A percentile compares a stretch with the other conserved stretches of the same genome.
Conservation (phyloP, 768 basidiomycete genomes). For the Panellus pusillus region DNA sequence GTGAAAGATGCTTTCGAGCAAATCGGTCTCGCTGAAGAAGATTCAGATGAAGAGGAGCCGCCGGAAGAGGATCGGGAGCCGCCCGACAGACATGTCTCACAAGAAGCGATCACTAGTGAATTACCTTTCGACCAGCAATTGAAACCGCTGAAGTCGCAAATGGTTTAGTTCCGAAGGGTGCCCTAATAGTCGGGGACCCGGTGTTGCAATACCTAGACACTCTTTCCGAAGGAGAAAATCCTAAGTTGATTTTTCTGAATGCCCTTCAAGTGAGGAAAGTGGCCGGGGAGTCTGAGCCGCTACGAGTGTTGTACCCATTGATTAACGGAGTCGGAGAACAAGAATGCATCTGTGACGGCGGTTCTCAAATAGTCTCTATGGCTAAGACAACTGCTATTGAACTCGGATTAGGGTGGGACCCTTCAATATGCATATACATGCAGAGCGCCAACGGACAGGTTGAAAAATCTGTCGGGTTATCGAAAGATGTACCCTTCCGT, state of each 20-base stretch:
- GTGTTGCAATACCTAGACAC: too few relatives aligned
- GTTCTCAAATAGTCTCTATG: slow-evolving; percentile 21
- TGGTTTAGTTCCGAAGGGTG: not conserved
- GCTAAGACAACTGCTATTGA: slow-evolving; percentile 12
- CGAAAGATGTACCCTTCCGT: too few relatives aligned
- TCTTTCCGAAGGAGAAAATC: too few relatives aligned
- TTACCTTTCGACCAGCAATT: not conserved
- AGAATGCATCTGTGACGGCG: slow-evolving; percentile 18
- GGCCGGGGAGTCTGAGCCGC: not conserved
- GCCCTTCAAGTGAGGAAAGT: not conserved
- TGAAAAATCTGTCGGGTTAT: too few relatives aligned
- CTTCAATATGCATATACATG: too few relatives aligned
- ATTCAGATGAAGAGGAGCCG: not conserved
- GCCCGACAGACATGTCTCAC: too few relatives aligned
- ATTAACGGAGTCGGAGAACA: not conserved
- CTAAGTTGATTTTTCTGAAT: too few relatives aligned
- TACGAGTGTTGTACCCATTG: not conserved
- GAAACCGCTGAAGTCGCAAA: not conserved
- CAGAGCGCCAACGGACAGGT: too few relatives aligned
- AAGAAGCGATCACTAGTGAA: too few relatives aligned
- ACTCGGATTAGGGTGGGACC: not conserved
- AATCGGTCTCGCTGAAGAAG: not conserved
- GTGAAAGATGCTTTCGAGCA: not conserved
- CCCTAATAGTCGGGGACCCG: not conserved
- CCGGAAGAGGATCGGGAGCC: too few relatives aligned